These are phyloP conservation scores for Sporothrix globosa DNA, from an alignment of 2,329 filamentous ascomycete species.

Conservation along the genomic window DNA sequence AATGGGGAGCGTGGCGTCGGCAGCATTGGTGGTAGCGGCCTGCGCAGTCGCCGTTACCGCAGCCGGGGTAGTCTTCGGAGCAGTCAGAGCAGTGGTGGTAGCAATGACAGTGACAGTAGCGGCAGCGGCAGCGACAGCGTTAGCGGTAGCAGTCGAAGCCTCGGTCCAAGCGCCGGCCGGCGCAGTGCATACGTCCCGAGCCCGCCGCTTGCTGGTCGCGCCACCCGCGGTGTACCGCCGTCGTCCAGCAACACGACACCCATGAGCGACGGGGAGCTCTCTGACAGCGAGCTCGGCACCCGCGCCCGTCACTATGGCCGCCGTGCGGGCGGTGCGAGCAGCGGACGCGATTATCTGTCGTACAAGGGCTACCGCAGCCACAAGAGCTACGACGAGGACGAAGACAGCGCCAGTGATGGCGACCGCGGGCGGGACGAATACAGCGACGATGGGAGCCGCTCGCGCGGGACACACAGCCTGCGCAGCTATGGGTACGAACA, in stretches of 20 bases:
- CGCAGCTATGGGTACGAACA: background rate
- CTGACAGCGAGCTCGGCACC: slow-evolving; percentile 17
- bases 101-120: background rate
- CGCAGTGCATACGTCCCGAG: background rate
- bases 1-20: background rate
- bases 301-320: background rate
- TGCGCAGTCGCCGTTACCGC: background rate
- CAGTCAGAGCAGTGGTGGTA: background rate
- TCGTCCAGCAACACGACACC: slow-evolving; percentile 32
- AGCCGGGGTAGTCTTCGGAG: background rate
- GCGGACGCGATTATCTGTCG: background rate
- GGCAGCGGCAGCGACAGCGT: background rate
- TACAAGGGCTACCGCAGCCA: slow-evolving; percentile 23
- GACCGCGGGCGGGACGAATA: background rate
- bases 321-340: background rate
- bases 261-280: slow-evolving; percentile 10
- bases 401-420: background rate
- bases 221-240: background rate
- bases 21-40: slow-evolving; percentile 12
- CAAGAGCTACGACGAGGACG: background rate
- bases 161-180: background rate
- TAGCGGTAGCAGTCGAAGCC: too few relatives aligned
- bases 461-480: background rate
- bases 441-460: slow-evolving; percentile 21
- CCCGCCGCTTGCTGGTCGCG: background rate